These are phyloP conservation scores for Eucalyptus camaldulensis DNA, from an alignment of 345 rosid species.

Conservation along the genomic window DNA sequence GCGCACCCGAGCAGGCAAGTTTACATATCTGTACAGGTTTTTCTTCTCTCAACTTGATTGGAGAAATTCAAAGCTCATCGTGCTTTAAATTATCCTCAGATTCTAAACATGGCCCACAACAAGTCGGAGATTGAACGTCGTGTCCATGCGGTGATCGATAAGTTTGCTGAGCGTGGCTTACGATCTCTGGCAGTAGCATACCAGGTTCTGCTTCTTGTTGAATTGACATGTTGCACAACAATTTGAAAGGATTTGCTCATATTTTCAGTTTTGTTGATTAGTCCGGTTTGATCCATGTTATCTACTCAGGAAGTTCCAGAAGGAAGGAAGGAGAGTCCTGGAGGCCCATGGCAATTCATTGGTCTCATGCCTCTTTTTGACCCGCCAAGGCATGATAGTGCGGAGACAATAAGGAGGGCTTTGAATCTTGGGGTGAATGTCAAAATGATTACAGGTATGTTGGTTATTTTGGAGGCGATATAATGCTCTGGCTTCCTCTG, in stretches of 20 bases:
- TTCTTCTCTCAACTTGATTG: background rate
- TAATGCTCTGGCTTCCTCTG: background rate
- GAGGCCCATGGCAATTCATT: conserved; percentile 93
- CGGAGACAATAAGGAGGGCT: conserved; percentile 93
- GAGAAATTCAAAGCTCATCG: background rate
- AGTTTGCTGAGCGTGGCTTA: conserved; percentile 91
- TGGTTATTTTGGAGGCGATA: background rate
- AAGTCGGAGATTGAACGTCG: conserved; percentile 80
- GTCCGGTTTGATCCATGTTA: background rate
- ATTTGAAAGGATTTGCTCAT: background rate
- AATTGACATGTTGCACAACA: background rate
- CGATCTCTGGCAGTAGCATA: conserved; percentile 96
- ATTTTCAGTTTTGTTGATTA: background rate
- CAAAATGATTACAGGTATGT: conserved; percentile 91
- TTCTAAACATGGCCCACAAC: conserved; percentile 82
- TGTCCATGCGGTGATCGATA: conserved; percentile 90
- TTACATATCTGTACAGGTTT: background rate
- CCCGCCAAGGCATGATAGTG: conserved; percentile 98
- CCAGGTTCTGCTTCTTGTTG: conserved; percentile 39
- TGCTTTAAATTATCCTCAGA: conserved; percentile 22
- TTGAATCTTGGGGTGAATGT: conserved; percentile 94
- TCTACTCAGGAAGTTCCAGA: conserved; percentile 77
- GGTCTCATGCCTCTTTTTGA: conserved; percentile 99
- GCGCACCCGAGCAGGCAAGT: conserved; percentile 97
- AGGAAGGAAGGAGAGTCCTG: conserved; percentile 77